Evolutionary conservation across 306 rosid genomes (phyloP).

Genomic region (Canavalia gladiata): DNA sequence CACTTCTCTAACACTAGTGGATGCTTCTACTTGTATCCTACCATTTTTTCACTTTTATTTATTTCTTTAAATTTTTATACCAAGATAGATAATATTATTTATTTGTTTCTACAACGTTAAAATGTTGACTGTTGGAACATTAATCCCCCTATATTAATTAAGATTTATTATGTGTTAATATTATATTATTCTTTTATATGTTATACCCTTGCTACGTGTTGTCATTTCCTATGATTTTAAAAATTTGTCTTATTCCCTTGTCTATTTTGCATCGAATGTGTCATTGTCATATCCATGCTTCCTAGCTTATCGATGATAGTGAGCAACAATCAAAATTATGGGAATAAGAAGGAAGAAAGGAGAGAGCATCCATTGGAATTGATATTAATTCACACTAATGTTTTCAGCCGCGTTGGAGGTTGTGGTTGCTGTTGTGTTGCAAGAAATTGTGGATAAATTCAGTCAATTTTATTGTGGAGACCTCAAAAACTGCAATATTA

Average conservation of each 20-base stretch:
- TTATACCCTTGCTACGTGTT: background rate
- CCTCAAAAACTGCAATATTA: background rate
- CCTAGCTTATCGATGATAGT: slow-evolving; percentile 31
- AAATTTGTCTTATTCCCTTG: background rate
- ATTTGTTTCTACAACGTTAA: background rate
- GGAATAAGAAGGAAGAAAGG: slow-evolving; percentile 15
- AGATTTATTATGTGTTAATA: slow-evolving; percentile 1
- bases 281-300: slow-evolving; percentile 12
- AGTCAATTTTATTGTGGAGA: background rate
- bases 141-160: background rate
- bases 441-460: slow-evolving; percentile 4
- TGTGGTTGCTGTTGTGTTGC: background rate
- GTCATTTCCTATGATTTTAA: background rate
- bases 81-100: background rate
- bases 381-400: slow-evolving; percentile 7
- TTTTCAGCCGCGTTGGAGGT: background rate
- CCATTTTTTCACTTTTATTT: background rate
- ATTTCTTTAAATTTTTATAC: background rate
- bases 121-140: slow-evolving; percentile 23
- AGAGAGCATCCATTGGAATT: slow-evolving; percentile 13
- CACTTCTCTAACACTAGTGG: background rate
- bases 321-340: slow-evolving; percentile 15
- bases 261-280: background rate
- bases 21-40: background rate
- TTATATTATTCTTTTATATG: background rate